phyloP scores from a whole-genome alignment of 805 yeast species.

The Metschnikowia amazonensis region DNA sequence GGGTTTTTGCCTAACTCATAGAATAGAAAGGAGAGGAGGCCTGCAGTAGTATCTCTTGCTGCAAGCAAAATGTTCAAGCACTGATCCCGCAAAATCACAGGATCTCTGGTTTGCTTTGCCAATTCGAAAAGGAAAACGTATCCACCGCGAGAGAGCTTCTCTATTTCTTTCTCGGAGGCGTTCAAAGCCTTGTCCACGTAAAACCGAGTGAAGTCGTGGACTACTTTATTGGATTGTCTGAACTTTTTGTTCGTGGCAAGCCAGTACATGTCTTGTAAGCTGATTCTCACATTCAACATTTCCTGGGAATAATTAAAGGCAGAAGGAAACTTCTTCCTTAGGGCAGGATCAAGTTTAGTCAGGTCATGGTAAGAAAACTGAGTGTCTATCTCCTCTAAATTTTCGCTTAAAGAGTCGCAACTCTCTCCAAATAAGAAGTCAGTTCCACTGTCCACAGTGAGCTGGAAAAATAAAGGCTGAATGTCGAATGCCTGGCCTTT shows the following conservation, averaged over 20 bases:
- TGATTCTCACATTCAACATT: slow-evolving; percentile 11
- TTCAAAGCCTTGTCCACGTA: slow-evolving; percentile 39
- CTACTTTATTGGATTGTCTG: slow-evolving; percentile 12
- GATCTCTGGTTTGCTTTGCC: slow-evolving; percentile 46
- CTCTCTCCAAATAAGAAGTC: slow-evolving; percentile 19
- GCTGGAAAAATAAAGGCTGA: slow-evolving; percentile 17
- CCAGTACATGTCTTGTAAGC: slow-evolving; percentile 15
- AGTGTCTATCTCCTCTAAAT: slow-evolving; percentile 5
- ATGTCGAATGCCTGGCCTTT: slow-evolving; percentile 12
- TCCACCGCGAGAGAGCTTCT: slow-evolving; percentile 30
- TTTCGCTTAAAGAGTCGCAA: slow-evolving; percentile 15
- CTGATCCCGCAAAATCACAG: slow-evolving; percentile 46
- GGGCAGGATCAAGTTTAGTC: slow-evolving; percentile 9
- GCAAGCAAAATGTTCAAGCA: slow-evolving; percentile 49
- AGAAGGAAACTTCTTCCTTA: slow-evolving; percentile 12
- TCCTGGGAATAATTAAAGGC: slow-evolving; percentile 17
- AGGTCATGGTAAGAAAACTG: not conserved
- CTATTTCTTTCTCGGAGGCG: slow-evolving; percentile 29
- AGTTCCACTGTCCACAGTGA: slow-evolving; percentile 19
- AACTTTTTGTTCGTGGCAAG: slow-evolving; percentile 11
- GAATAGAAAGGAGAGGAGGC: slow-evolving; percentile 43
- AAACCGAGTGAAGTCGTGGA: slow-evolving; percentile 22
- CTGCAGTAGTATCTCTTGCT: slow-evolving; percentile 56
- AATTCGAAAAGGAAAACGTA: slow-evolving; percentile 48
- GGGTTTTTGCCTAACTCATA: slow-evolving; percentile 46